A percentile compares a stretch with the other conserved stretches of the same genome.
phyloP scores from a whole-genome alignment of 768 basidiomycete genomes.

The Boletus reticulatus region DNA sequence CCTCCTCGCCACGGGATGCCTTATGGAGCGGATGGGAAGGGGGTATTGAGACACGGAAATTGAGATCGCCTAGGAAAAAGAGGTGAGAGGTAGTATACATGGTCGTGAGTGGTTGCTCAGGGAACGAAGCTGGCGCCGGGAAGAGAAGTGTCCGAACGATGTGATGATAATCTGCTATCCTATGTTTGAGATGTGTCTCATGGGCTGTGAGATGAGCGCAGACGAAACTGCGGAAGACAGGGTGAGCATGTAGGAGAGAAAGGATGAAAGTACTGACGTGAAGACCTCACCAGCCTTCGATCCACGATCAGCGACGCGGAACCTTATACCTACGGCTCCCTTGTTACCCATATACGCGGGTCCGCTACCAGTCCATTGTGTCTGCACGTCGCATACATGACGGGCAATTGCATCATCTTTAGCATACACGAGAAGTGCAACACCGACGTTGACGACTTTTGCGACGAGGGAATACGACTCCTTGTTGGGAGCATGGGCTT shows the following conservation, averaged over 20 bases:
- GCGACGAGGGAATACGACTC: conserved; percentile 78
- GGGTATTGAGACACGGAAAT: conserved; percentile 79
- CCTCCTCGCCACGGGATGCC: conserved; percentile 35
- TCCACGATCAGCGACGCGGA: conserved; percentile 61
- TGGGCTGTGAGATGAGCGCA: conserved; percentile 90
- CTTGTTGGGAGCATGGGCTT: conserved; percentile 65
- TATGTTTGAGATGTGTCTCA: conserved; percentile 55
- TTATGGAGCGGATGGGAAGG: conserved; percentile 46
- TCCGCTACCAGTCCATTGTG: conserved; percentile 73
- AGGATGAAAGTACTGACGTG: conserved; percentile 58
- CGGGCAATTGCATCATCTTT: conserved; percentile 65
- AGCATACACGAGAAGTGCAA: conserved; percentile 85
- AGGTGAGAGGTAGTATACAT: conserved; percentile 87
- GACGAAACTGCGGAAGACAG: conserved; percentile 62
- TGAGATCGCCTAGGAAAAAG: conserved; percentile 92
- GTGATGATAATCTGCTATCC: conserved; percentile 77
- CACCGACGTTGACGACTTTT: conserved; percentile 80
- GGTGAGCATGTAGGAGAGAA: conserved; percentile 1
- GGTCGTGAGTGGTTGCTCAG: conserved; percentile 45
- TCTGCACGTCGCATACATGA: conserved; percentile 61
- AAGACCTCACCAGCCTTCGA: conserved; percentile 67
- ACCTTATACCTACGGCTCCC: conserved; percentile 86
- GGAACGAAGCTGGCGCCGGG: conserved; percentile 43
- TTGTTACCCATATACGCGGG: conserved; percentile 89
- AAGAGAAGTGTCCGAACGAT: conserved; percentile 85